Conservation (phyloP, 805 yeast genomes). For the Kregervanrija fluxuum region DNA sequence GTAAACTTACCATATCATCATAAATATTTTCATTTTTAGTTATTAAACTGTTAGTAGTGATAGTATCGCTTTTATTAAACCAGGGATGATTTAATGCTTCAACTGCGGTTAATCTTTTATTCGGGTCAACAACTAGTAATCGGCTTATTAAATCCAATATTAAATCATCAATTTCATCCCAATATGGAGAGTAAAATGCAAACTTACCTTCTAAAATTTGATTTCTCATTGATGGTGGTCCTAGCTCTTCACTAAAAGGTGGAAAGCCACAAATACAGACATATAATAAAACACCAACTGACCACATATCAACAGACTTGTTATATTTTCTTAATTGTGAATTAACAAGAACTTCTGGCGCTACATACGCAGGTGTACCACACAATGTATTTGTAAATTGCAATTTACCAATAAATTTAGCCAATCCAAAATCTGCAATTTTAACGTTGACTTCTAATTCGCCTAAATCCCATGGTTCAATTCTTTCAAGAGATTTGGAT, state of each 20-base stretch:
- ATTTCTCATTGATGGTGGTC: conserved; percentile 71
- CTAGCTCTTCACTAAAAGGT: conserved; percentile 76
- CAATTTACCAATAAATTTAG: conserved; percentile 62
- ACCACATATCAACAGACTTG: conserved; percentile 75
- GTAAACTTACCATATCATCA: conserved; percentile 2
- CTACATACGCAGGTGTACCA: conserved; percentile 85
- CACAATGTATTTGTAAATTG: conserved; percentile 72
- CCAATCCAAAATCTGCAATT: conserved; percentile 78
- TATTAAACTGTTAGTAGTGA: neutral
- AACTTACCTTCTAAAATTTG: conserved; percentile 61
- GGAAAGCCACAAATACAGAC: conserved; percentile 82
- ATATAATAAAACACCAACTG: conserved; percentile 69
- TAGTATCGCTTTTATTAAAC: conserved; percentile 22
- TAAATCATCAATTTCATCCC: conserved; percentile 64
- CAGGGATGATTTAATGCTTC: conserved; percentile 37
- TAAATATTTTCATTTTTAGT: neutral
- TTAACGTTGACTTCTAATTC: conserved; percentile 61
- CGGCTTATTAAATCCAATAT: conserved; percentile 61
- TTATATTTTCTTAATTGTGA: conserved; percentile 48
- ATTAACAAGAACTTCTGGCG: conserved; percentile 65
- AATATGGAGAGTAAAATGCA: conserved; percentile 73
- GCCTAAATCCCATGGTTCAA: conserved; percentile 51
- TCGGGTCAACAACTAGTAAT: conserved; percentile 47
- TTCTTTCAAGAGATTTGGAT: conserved; percentile 10
- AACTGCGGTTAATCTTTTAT: conserved; percentile 33